Conservation (phyloP, 805 yeast genomes). For the Pichia kluyveri region DNA sequence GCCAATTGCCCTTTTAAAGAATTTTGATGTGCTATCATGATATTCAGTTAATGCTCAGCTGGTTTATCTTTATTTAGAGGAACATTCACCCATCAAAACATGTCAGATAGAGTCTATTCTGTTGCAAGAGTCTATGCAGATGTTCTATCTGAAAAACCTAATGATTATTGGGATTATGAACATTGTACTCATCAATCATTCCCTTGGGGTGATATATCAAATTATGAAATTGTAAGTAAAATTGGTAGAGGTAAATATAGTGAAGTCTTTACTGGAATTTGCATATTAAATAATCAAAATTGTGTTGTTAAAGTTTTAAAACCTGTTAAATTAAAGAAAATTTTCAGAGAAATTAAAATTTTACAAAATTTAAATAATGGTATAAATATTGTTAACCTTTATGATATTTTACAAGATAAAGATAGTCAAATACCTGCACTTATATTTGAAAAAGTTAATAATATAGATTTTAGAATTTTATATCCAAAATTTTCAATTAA, state of each 20-base stretch:
- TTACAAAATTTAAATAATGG: constrained; percentile 80
- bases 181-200: constrained; percentile 46
- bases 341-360: constrained; percentile 82
- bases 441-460: constrained; percentile 76
- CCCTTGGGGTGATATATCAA: constrained; percentile 72
- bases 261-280: constrained; percentile 84
- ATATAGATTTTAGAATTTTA: constrained; percentile 76
- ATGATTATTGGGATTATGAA: constrained; percentile 76
- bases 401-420: constrained; percentile 84
- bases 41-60: too few species aligned
- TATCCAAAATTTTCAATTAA: constrained; percentile 70
- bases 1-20: too few species aligned
- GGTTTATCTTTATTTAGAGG: too few species aligned
- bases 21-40: too few species aligned
- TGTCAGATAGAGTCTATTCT: constrained; percentile 16
- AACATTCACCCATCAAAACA: too few species aligned
- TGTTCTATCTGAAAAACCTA: constrained; percentile 67
- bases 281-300: constrained; percentile 47
- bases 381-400: constrained; percentile 64
- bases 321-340: constrained; percentile 89
- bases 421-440: constrained; percentile 80
- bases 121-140: constrained; percentile 69
- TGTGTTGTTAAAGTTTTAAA: constrained; percentile 87
- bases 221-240: constrained; percentile 76
- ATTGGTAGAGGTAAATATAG: constrained; percentile 91